phyloP scores from a whole-genome alignment of 2,329 filamentous ascomycete genomes.

The Cephalotrichum gorgonifer region DNA sequence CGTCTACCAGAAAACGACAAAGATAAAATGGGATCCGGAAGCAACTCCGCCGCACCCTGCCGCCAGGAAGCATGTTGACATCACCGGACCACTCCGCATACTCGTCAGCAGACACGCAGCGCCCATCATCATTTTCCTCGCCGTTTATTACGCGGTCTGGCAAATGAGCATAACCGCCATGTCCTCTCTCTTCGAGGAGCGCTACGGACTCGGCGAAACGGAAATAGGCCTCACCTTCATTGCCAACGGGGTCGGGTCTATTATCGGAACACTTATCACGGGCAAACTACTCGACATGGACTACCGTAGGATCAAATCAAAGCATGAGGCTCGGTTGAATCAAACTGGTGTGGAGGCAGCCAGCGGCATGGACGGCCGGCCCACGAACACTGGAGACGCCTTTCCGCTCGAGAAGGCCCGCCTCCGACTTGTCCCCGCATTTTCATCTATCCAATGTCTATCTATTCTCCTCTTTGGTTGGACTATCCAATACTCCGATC shows the following conservation, averaged over 20 bases:
- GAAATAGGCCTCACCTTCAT: conserved; percentile 21
- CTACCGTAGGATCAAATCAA: conserved; percentile 6
- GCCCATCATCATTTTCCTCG: conserved; percentile 18
- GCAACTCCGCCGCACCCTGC: no score
- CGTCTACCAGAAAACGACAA: no score
- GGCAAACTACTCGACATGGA: conserved; percentile 20
- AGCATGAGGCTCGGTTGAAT: not conserved
- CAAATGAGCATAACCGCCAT: conserved; percentile 23
- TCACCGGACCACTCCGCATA: no score
- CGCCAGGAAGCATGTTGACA: no score
- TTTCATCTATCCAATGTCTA: conserved; percentile 30
- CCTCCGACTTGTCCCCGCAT: conserved; percentile 35
- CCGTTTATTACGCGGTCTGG: conserved; percentile 21
- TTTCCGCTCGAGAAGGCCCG: conserved; percentile 41
- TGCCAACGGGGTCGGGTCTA: conserved; percentile 19
- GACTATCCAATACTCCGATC: conserved; percentile 31
- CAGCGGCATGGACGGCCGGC: no score
- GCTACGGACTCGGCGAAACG: conserved; percentile 19
- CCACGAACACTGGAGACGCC: not conserved
- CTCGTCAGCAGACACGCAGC: conserved; percentile 19
- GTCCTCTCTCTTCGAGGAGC: conserved; percentile 18
- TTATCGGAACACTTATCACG: conserved; percentile 15
- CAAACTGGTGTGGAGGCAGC: conserved; percentile 7
- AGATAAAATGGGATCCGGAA: no score
- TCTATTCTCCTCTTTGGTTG: conserved; percentile 42